A percentile compares a stretch with the other conserved stretches of the same genome.
phyloP scores from a whole-genome alignment of 1,139 yeast genomes.

The Yarrowia galli region DNA sequence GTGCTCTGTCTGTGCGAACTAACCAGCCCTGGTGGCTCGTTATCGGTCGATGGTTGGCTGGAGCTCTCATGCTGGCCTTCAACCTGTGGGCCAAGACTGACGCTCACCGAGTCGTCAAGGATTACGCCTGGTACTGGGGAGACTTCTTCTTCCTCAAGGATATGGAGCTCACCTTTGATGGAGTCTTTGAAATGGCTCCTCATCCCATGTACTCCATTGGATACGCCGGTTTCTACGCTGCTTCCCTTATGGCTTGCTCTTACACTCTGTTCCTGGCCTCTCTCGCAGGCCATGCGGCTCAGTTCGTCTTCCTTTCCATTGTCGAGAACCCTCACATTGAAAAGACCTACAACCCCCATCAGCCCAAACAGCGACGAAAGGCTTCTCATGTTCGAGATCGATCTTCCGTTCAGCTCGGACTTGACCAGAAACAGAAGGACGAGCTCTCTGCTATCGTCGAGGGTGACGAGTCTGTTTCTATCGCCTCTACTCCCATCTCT shows the following conservation, averaged over 20 bases:
- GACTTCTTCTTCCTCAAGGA: constrained; percentile 88
- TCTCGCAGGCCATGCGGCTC: constrained; percentile 77
- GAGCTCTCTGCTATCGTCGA: constrained; percentile 17
- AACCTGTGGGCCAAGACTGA: constrained; percentile 88
- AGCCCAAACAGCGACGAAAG: constrained; percentile 42
- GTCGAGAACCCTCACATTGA: constrained; percentile 92
- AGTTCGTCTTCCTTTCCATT: constrained; percentile 75
- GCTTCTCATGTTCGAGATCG: constrained; percentile 39
- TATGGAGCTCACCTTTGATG: constrained; percentile 82
- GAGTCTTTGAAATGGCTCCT: constrained; percentile 90
- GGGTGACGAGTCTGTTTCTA: constrained; percentile 4
- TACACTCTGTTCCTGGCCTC: constrained; percentile 77
- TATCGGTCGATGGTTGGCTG: constrained; percentile 53
- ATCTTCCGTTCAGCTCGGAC: constrained; percentile 15
- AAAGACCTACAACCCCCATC: constrained; percentile 65
- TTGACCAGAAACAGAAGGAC: constrained; percentile 8
- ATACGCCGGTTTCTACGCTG: constrained; percentile 86
- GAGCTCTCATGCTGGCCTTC: constrained; percentile 64
- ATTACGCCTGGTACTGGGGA: constrained; percentile 97
- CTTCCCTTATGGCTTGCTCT: constrained; percentile 78
- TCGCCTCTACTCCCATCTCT: background rate
- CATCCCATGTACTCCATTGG: constrained; percentile 96
- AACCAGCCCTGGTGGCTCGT: constrained; percentile 55
- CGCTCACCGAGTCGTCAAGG: constrained; percentile 89
- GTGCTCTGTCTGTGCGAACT: constrained; percentile 54